Evolutionary conservation across 139 green algal species (phyloP).

Genomic region (Mesostigma viride): DNA sequence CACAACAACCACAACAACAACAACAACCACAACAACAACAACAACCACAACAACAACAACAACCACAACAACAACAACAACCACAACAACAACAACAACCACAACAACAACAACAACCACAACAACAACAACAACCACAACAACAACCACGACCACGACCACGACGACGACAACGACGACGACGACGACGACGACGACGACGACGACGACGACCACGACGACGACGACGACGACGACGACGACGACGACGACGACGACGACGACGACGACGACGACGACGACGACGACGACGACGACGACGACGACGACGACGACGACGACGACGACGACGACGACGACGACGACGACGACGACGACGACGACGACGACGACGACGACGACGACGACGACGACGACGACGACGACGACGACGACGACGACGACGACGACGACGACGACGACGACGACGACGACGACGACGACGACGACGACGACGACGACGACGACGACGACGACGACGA

Average conservation of each 20-base stretch:
- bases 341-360: neutral
- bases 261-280: neutral
- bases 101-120: no score
- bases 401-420: slow-evolving; percentile 1
- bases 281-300: neutral
- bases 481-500: neutral
- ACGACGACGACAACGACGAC: neutral
- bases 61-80: no score
- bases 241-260: slow-evolving; percentile 1
- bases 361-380: slow-evolving; percentile 1
- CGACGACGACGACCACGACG: neutral
- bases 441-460: neutral
- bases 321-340: neutral
- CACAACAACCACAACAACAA: no score
- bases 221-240: neutral
- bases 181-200: neutral
- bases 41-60: no score
- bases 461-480: neutral
- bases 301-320: slow-evolving; percentile 1
- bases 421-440: slow-evolving; percentile 1
- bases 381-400: neutral
- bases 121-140: no score
- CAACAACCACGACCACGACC: no score
- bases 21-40: no score
- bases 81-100: no score